Evolutionary conservation across 768 basidiomycete genomes (phyloP), one percentile per base, ranked within the genome.

Genomic region (Termitomyces sp.): DNA sequence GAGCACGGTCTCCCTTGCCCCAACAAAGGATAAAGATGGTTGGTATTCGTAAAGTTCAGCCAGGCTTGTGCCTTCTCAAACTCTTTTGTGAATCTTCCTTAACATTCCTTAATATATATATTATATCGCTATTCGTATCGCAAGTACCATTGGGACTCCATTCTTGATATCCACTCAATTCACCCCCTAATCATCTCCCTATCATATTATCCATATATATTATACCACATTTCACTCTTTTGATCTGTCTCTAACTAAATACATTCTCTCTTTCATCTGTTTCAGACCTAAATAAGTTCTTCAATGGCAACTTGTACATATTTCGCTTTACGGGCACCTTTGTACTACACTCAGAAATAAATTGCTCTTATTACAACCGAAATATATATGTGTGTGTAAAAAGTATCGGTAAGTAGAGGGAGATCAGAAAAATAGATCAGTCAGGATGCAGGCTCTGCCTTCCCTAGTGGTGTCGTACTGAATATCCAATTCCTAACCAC

Each of bases 401-500:
- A 36, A 43, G 31, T 5, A 34, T 44, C 16, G 16, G 12, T 32
- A 4, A 37, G 49, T 37, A 51, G 36, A 50, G 14, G 39, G 34
- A 51, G 16, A 42, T 58, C 51, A 48, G 27, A 26, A 29, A 42
- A 46, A 58, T 42, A 27, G n/a, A 22, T 53, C n/a, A 26, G 32
- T 9, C 3, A 43, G 16, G 16, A 43, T 9, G 16, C 16, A 20
- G 51, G 36, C 47, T 31, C 26, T 48, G 48, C n/a, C 22, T 53
- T 26, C 42, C 18, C 39, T 43, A 49, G 22, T 53, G 58, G 22
- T 29, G 46, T 37, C 16, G 48, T 39, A 22, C 74, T 71, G 61
- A 90, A 96, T 72, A 97, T 90, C 90, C 91, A 96, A 55, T 85
- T 74, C 67, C 86, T 78, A 36, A 94, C 87, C 1, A 72, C 77